Evolutionary conservation across 192 early-diverging fungal genomes (phyloP).

Genomic region (Coemansia sp.): DNA sequence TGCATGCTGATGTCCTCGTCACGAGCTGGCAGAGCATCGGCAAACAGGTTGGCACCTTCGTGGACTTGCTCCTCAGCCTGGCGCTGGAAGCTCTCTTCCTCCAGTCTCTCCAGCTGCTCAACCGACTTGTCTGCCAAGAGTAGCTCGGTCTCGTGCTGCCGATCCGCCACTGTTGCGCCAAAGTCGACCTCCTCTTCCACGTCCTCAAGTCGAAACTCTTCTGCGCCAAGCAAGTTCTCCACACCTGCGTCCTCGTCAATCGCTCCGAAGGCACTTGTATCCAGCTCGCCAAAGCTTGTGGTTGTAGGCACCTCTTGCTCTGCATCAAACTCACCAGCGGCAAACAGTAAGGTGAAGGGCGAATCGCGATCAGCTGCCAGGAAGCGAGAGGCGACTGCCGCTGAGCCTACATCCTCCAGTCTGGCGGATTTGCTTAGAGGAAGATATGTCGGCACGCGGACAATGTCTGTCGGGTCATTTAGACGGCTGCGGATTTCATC

Average conservation of each 20-base stretch:
- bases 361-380: slow-evolving; percentile 11
- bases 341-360: slow-evolving; percentile 42
- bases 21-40: slow-evolving; percentile 20
- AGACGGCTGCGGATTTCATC: slow-evolving; percentile 40
- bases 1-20: slow-evolving; percentile 29
- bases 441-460: slow-evolving; percentile 44
- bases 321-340: not conserved
- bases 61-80: slow-evolving; percentile 29
- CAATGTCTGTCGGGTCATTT: slow-evolving; percentile 39
- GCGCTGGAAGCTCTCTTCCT: slow-evolving; percentile 53
- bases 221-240: slow-evolving; percentile 14
- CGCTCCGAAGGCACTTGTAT: slow-evolving; percentile 8
- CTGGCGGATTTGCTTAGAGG: slow-evolving; percentile 23
- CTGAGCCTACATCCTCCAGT: slow-evolving; percentile 42
- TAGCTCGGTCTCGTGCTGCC: slow-evolving; percentile 26
- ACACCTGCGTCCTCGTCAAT: slow-evolving; percentile 5
- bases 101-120: slow-evolving; percentile 50
- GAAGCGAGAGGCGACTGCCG: slow-evolving; percentile 40
- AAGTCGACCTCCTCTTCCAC: slow-evolving; percentile 39
- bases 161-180: slow-evolving; percentile 21
- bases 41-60: slow-evolving; percentile 40
- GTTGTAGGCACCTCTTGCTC: slow-evolving; percentile 29
- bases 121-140: slow-evolving; percentile 46
- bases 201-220: slow-evolving; percentile 38
- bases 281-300: not conserved